Base-by-base conservation (phyloP, 2,329 filamentous ascomycete species). In the Aureobasidium melanogenum region DNA sequence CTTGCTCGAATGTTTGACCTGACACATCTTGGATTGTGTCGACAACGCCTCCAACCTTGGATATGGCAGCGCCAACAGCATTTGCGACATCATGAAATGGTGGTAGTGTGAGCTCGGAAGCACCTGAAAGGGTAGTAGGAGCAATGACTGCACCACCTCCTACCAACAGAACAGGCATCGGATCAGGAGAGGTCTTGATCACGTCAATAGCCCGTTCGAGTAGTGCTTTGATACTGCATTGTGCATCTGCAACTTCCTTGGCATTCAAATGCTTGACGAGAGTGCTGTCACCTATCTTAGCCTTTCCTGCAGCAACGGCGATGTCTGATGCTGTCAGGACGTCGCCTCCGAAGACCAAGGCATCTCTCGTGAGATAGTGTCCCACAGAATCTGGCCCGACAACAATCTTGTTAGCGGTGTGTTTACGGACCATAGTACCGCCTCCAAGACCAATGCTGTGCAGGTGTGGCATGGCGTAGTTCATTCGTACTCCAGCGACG, bases 371-470 rank as follows among this genome's bases (percentile, higher is more conserved):
- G 2, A 85, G 72, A 15, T 73, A 73, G 55, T 83, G 75, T 0
- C 82, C 83, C 0, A 85, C 82, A 0, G 80, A 84, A 34, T 78
- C 80, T 1, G 83, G 83, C 0, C 83, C 83, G n/a, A 85, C 76
- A 0, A 72, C 74, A 0, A 81, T 73, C 34, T 64, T 66, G 15
- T 61, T 66, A 6, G 69, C 65, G 3, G 41, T 10, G 6, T 69
- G 65, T 7, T 68, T 34, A 5, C 73, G 68, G 1, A 80, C 72
- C 7, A 77, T 70, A 17, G 76, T 79, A 0, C 83, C 83, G 1
- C 83, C 83, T 5, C 83, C 83, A 0, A 85, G 71, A 2, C 81
- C 82, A 26, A 85, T 80, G 1, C 77, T 82, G 7, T 80, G 72
- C 0, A 85, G 63, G 28, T 74, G 72, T 26, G 79, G 76, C 55